These are phyloP conservation scores for Penstemon barbatus DNA, from an alignment of 257 asterid species.

Conservation along the genomic window DNA sequence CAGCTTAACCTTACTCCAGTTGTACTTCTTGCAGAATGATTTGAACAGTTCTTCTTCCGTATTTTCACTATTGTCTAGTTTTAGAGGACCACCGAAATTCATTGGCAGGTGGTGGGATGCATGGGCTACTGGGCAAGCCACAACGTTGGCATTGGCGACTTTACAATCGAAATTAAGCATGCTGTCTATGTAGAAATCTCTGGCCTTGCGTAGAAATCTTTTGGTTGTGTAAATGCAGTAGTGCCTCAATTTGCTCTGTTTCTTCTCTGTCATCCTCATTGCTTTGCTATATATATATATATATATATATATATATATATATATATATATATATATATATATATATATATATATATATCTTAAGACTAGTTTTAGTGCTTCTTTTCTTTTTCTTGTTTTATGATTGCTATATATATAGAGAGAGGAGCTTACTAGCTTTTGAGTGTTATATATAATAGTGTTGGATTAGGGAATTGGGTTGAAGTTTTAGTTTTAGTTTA, in stretches of 20 bases:
- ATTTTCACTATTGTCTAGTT: slow-evolving; percentile 1
- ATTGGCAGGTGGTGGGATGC: slow-evolving; percentile 18
- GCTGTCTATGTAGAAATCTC: slow-evolving; percentile 38
- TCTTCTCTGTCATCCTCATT: slow-evolving; percentile 18
- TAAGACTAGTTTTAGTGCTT: not conserved
- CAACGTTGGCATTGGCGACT: slow-evolving; percentile 25
- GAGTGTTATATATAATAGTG: not conserved
- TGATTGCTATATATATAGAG: slow-evolving; percentile 1
- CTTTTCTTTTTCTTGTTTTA: not conserved
- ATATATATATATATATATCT: too few relatives aligned
- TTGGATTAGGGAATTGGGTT: slow-evolving; percentile 1
- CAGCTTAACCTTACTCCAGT: slow-evolving; percentile 4
- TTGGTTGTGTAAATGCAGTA: slow-evolving; percentile 29
- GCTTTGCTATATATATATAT: too few relatives aligned
- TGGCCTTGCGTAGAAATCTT: slow-evolving; percentile 34
- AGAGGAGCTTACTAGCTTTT: not conserved
- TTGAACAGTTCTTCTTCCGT: slow-evolving; percentile 26
- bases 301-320: too few relatives aligned
- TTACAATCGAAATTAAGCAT: slow-evolving; percentile 42
- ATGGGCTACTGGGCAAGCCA: slow-evolving; percentile 22
- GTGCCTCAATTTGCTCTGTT: slow-evolving; percentile 24
- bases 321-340: too few relatives aligned
- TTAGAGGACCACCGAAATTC: not conserved
- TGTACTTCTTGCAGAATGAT: slow-evolving; percentile 28
- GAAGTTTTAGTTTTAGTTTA: not conserved